Percentiles rank a stretch among this genome's conserved stretches.
phyloP scores from a whole-genome alignment of 208 protist genomes.

The Crithidia bombi region DNA sequence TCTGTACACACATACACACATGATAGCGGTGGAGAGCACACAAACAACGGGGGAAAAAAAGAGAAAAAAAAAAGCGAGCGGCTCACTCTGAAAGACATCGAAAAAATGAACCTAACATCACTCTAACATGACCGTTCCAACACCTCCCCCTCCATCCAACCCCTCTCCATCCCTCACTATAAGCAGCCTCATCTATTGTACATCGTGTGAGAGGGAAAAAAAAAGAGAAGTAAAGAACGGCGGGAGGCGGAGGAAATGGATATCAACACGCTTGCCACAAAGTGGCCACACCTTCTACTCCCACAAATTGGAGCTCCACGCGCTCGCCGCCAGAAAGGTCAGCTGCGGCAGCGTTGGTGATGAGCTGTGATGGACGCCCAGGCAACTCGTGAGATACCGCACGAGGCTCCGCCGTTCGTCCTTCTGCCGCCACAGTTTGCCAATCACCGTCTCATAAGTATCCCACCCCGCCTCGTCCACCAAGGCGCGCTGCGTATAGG shows the following conservation, averaged over 20 bases:
- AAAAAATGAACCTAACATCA: neutral
- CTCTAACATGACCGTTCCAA: neutral
- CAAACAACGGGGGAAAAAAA: neutral
- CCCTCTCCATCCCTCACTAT: no score
- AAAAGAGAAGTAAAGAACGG: conserved; percentile 12
- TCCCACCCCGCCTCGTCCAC: conserved; percentile 73
- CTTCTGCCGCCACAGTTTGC: conserved; percentile 62
- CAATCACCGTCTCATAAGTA: conserved; percentile 58
- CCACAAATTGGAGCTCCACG: conserved; percentile 81
- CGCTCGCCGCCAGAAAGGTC: conserved; percentile 67
- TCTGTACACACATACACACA: no score
- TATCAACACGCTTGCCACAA: neutral
- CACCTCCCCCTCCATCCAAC: no score
- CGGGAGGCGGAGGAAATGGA: no score
- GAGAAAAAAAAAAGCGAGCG: conserved; percentile 5
- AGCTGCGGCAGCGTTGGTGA: conserved; percentile 69
- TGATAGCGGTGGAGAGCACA: no score
- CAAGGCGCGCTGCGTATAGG: conserved; percentile 40
- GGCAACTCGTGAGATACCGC: conserved; percentile 64
- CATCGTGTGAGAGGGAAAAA: no score
- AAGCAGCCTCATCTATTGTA: no score
- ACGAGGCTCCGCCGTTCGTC: conserved; percentile 65
- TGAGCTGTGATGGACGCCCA: conserved; percentile 73
- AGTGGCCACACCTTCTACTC: neutral
- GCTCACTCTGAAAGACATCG: neutral